phyloP scores from a whole-genome alignment of 306 rosid species.

The Pueraria montana region DNA sequence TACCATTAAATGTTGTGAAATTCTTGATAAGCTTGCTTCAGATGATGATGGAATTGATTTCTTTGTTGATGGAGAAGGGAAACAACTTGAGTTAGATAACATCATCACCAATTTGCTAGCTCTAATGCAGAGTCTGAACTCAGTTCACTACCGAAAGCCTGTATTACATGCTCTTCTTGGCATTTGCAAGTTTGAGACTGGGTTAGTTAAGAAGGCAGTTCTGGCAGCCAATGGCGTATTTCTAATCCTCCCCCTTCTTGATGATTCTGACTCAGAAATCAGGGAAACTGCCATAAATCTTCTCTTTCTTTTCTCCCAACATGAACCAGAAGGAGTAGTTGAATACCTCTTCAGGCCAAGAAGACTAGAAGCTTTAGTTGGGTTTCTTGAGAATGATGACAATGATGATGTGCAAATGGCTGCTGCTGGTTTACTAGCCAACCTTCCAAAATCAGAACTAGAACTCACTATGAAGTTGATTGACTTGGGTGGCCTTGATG shows the following conservation, averaged over 20 bases:
- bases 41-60: constrained; percentile 6
- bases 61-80: constrained; percentile 4
- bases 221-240: constrained; percentile 69
- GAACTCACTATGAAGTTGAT: constrained; percentile 65
- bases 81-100: neutral
- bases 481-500: constrained; percentile 70
- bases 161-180: constrained; percentile 44
- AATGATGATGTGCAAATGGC: constrained; percentile 75
- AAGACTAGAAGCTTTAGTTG: constrained; percentile 79
- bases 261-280: neutral
- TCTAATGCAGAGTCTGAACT: neutral
- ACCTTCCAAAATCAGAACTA: constrained; percentile 77
- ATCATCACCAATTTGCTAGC: neutral
- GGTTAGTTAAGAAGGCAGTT: constrained; percentile 70
- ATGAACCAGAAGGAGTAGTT: constrained; percentile 77
- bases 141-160: neutral
- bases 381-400: constrained; percentile 69
- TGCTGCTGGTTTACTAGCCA: constrained; percentile 80
- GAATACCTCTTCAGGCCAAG: constrained; percentile 81
- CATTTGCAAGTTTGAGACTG: constrained; percentile 74
- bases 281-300: constrained; percentile 68
- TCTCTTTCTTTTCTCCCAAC: constrained; percentile 80
- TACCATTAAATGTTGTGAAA: neutral
- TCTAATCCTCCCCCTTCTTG: constrained; percentile 63
- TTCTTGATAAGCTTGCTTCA: neutral